These are phyloP conservation scores for Metroxylon sagu DNA, from an alignment of 176 grass and related monocot species.

Conservation along the genomic window DNA sequence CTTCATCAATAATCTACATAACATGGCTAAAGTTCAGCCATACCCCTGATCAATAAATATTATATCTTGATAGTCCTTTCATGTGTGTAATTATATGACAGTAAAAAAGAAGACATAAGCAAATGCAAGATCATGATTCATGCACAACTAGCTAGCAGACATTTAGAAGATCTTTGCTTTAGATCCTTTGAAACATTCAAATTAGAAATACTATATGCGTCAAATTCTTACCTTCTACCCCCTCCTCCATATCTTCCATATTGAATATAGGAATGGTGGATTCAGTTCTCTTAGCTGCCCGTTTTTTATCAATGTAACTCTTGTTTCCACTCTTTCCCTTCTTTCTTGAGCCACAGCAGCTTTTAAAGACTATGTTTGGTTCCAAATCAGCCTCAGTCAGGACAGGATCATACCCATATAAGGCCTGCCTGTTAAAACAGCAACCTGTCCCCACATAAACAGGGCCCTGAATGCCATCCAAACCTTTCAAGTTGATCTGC, in stretches of 20 bases:
- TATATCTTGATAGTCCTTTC: too few relatives aligned
- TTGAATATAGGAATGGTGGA: constrained; percentile 40
- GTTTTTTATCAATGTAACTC: constrained; percentile 16
- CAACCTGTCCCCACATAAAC: constrained; percentile 52
- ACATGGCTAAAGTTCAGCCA: too few relatives aligned
- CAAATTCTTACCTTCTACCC: constrained; percentile 13
- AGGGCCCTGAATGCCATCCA: constrained; percentile 58
- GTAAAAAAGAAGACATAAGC: too few relatives aligned
- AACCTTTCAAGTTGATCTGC: constrained; percentile 62
- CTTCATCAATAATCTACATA: too few relatives aligned
- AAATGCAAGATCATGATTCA: too few relatives aligned
- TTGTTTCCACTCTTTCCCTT: constrained; percentile 8
- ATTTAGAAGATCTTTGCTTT: too few relatives aligned
- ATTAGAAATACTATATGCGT: too few relatives aligned
- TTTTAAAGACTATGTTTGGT: constrained; percentile 3
- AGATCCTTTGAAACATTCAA: too few relatives aligned
- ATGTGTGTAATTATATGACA: too few relatives aligned
- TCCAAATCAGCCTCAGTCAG: constrained; percentile 15
- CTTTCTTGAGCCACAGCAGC: constrained; percentile 16
- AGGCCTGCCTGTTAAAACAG: constrained; percentile 57
- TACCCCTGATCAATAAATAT: too few relatives aligned
- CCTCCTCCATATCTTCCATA: constrained; percentile 28
- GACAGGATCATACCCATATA: constrained; percentile 56
- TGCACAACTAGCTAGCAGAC: too few relatives aligned
- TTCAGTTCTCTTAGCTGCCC: constrained; percentile 17